Conservation (phyloP, 768 basidiomycete genomes). For the Termitomyces sp. region DNA sequence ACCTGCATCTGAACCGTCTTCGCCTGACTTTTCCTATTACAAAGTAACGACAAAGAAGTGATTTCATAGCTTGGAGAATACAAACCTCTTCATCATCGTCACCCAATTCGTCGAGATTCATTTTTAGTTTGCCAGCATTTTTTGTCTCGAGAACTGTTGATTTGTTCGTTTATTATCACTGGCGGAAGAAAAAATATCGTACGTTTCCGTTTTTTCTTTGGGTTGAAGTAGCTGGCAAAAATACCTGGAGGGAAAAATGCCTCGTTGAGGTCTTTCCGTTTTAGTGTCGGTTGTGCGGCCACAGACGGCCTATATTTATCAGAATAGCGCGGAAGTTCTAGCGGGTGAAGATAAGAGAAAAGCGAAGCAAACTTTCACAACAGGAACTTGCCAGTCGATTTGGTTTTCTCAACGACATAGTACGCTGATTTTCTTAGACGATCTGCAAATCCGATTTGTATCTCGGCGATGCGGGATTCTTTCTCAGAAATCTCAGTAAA, state of each 20-base stretch:
- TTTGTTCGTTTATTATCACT: neutral
- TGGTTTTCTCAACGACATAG: constrained; percentile 66
- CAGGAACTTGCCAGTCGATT: constrained; percentile 42
- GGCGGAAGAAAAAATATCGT: neutral
- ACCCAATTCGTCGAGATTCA: constrained; percentile 64
- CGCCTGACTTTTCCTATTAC: constrained; percentile 60
- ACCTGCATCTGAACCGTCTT: constrained; percentile 61
- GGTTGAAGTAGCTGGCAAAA: constrained; percentile 77
- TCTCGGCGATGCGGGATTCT: constrained; percentile 58
- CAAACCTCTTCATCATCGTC: constrained; percentile 60
- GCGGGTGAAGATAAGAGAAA: neutral
- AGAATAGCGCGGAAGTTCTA: constrained; percentile 76
- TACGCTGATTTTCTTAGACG: constrained; percentile 68
- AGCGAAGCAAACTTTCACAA: constrained; percentile 13
- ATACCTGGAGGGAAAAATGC: constrained; percentile 76
- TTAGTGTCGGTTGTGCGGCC: constrained; percentile 57
- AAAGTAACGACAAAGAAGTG: neutral
- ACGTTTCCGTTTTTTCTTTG: constrained; percentile 59
- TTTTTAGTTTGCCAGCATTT: constrained; percentile 30
- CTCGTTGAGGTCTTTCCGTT: constrained; percentile 62
- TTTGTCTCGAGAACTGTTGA: constrained; percentile 19
- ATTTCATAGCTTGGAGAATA: neutral
- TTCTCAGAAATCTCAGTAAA: constrained; percentile 59
- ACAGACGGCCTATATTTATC: constrained; percentile 73
- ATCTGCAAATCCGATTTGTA: constrained; percentile 61